Percentiles rank a stretch among this genome's conserved stretches.
Conservation (phyloP, 2,329 filamentous ascomycete species). For the Pseudogymnoascus sp. region DNA sequence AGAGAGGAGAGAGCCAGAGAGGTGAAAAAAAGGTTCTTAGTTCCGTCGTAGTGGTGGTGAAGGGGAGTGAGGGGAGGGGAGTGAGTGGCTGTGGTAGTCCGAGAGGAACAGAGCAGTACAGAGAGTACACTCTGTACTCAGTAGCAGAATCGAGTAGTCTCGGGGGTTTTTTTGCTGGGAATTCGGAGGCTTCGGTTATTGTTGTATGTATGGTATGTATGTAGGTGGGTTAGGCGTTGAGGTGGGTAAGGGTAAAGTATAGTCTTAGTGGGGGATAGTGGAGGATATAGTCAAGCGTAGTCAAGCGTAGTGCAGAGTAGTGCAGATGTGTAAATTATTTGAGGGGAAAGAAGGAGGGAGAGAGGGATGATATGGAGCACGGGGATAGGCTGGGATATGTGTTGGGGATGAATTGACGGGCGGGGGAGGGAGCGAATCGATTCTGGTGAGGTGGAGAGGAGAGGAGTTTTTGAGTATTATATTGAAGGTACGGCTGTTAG, state of each 20-base stretch:
- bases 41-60: not conserved
- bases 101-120: not conserved
- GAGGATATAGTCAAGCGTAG: not conserved
- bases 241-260: not conserved
- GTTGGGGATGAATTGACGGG: slow-evolving; percentile 7
- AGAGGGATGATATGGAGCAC: slow-evolving; percentile 15
- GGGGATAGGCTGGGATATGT: slow-evolving; percentile 8
- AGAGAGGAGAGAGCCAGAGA: not conserved
- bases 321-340: slow-evolving; percentile 14
- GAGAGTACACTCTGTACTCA: no score
- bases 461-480: not conserved
- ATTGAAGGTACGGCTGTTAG: not conserved
- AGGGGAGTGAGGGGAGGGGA: not conserved
- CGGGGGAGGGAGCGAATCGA: slow-evolving; percentile 8
- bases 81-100: not conserved
- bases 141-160: not conserved
- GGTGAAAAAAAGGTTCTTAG: not conserved
- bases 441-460: not conserved
- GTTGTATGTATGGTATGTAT: not conserved
- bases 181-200: not conserved
- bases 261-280: not conserved
- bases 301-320: slow-evolving; percentile 14
- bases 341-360: slow-evolving; percentile 16
- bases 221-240: not conserved
- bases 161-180: not conserved